Evolutionary conservation across 306 rosid genomes (phyloP), one percentile per base, ranked within the genome.

Genomic region (Dryas octopetala): DNA sequence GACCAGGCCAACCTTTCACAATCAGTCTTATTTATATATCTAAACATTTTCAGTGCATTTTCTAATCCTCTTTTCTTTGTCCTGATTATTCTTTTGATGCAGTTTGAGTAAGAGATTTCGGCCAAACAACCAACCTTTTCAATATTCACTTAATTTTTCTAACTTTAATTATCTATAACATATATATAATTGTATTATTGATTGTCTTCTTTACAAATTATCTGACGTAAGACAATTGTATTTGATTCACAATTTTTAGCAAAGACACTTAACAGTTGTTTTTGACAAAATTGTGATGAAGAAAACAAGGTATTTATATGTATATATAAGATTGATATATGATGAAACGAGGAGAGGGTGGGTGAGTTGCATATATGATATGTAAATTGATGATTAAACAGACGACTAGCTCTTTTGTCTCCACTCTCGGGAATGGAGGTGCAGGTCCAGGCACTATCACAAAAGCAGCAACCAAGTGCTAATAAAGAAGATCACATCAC

Each of bases 331-430:
- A 60, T n/a, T 13, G 48, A 50, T 23, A 53, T 14, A 78, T 63
- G 67, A 59, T 59, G 28, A 44, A 44, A 70, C 7, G 48, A 52
- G 79, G 10, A 71, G 47, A 43, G 23, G 19, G 40, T 45, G 67
- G 79, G 57, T 58, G 38, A 32, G 76, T 57, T 76, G 59, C 70
- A 53, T 74, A 70, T 77, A 66, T 66, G 3, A 40, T 9, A 58
- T 45, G 6, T 2, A 12, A 19, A 5, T 81, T 82, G 80, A 88
- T 88, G 93, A 88, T 90, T 77, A 80, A 83, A 68, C 11, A 47
- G 81, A 87, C 7, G 91, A 86, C 91, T 23, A 23, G 23, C 0
- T 70, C 89, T 78, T 87, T 91, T 85, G 86, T 87, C 86, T 79
- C 90, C 91, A 88, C 91, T 83, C 80, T 78, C 41, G 49, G 66